Evolutionary conservation across 225 moss, liverwort and hornwort genomes (phyloP).

Genomic region (Polytrichum commune): DNA sequence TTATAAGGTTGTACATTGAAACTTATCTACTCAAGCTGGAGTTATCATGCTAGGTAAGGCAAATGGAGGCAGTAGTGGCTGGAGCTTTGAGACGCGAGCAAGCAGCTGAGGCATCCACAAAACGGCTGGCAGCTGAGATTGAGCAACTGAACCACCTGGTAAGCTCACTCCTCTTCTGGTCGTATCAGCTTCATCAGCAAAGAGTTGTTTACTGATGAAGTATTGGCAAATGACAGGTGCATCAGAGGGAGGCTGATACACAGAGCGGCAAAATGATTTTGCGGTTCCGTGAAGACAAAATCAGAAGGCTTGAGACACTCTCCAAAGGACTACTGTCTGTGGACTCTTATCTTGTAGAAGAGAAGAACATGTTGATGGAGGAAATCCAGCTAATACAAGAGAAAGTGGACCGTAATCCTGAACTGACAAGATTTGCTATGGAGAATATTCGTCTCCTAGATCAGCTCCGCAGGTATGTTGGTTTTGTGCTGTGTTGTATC

Average conservation of each 20-base stretch:
- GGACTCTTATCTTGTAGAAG: slow-evolving; percentile 57
- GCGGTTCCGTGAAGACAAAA: slow-evolving; percentile 90
- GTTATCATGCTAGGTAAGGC: slow-evolving; percentile 47
- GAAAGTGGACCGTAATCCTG: slow-evolving; percentile 85
- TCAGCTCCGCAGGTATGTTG: slow-evolving; percentile 69
- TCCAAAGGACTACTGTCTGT: slow-evolving; percentile 63
- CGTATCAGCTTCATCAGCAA: too few species aligned
- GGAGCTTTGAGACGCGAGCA: slow-evolving; percentile 88
- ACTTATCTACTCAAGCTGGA: background rate
- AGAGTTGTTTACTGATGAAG: background rate
- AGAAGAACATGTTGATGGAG: slow-evolving; percentile 61
- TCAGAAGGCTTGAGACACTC: slow-evolving; percentile 75
- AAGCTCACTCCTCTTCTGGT: slow-evolving; percentile 1
- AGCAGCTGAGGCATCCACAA: slow-evolving; percentile 60
- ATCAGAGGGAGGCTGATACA: slow-evolving; percentile 86
- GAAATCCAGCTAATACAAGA: slow-evolving; percentile 72
- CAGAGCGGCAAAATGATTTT: slow-evolving; percentile 95
- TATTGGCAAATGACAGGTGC: slow-evolving; percentile 50
- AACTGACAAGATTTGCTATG: slow-evolving; percentile 93
- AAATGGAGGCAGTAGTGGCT: slow-evolving; percentile 78
- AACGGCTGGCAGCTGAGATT: slow-evolving; percentile 74
- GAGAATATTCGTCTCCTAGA: slow-evolving; percentile 91
- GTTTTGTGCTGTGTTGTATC: too few species aligned
- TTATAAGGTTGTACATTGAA: too few species aligned
- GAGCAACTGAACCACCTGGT: slow-evolving; percentile 89